Evolutionary conservation across 805 yeast genomes (phyloP), one percentile per base, ranked within the genome.

Genomic region (Nakazawaea populi): DNA sequence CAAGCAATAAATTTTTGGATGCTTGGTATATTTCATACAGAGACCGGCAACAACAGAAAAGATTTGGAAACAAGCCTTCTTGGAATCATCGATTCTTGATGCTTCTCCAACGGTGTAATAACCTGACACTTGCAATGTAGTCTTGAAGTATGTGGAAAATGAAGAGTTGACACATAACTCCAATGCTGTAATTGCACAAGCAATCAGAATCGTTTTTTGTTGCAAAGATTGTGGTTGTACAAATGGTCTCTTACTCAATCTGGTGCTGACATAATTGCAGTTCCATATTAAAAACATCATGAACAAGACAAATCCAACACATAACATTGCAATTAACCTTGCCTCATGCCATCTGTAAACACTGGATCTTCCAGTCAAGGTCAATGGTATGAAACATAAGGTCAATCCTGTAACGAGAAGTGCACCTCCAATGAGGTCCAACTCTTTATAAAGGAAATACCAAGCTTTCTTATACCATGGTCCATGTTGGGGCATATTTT

Each of bases 61-160:
- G 39, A 64, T 57, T 39, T 65, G 62, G 31, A 60, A 29, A 12
- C 61, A 54, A 40, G 54, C 63, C 52, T 62, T 65, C 54, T 64
- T 64, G 42, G 70, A 56, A 30, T 57, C 53, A 56, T 65, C 64
- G 43, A 66, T 56, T 57, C 68, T 63, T 12, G 59, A 51, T 28
- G 67, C 65, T 46, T 60, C 56, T 30, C 68, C 68, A 30, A 59
- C 62, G 30, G 59, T 53, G 52, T 49, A 56, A 48, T 61, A 59
- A 47, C 63, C 63, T 48, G 66, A 61, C 52, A 63, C 69, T 55
- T 65, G 68, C 36, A 63, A 51, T 9, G 49, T 50, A 1, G 68
- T 62, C 47, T 58, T 51, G 52, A 62, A 56, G 51, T 63, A 63
- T 3, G 61, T 57, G 8, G 60, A 37, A 45, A 60, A 64, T 2